Percentiles rank a stretch among this genome's conserved stretches.
phyloP scores from a whole-genome alignment of 495 filamentous ascomycete genomes.

The Talaromyces borbonicus region DNA sequence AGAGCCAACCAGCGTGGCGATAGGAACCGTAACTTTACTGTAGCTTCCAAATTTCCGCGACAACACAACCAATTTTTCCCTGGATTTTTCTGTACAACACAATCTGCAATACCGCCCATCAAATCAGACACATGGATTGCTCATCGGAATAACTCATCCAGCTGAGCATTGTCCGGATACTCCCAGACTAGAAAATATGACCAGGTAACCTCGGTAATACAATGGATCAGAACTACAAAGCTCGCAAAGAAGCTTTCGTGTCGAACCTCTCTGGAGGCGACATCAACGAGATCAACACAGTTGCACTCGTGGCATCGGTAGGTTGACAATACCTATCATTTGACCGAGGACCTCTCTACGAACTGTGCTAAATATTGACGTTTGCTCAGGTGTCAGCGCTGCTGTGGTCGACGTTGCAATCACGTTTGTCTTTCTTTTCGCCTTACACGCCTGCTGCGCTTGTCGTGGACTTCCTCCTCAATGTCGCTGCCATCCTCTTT shows the following conservation, averaged over 20 bases:
- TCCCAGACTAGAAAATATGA: too few relatives aligned
- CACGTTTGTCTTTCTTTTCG: constrained; percentile 74
- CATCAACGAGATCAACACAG: constrained; percentile 75
- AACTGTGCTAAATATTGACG: neutral
- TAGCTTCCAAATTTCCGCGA: too few relatives aligned
- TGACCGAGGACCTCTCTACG: neutral
- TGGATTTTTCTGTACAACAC: too few relatives aligned
- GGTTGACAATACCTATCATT: constrained; percentile 15
- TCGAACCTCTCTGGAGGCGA: constrained; percentile 81
- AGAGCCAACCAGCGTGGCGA: too few relatives aligned
- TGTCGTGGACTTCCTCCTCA: constrained; percentile 75
- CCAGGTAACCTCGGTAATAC: constrained; percentile 3
- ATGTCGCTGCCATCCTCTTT: constrained; percentile 70
- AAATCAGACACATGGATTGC: too few relatives aligned
- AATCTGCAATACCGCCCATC: too few relatives aligned
- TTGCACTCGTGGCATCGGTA: constrained; percentile 80
- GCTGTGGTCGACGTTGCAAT: constrained; percentile 85
- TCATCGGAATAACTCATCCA: too few relatives aligned
- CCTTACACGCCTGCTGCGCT: constrained; percentile 58
- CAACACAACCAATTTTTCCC: too few relatives aligned
- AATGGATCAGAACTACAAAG: constrained; percentile 68
- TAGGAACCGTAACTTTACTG: too few relatives aligned
- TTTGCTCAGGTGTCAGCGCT: constrained; percentile 65
- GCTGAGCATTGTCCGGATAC: too few relatives aligned
- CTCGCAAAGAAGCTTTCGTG: constrained; percentile 88